Evolutionary conservation across 257 asterid species (phyloP).

Genomic region (Nicotiana noctiflora): DNA sequence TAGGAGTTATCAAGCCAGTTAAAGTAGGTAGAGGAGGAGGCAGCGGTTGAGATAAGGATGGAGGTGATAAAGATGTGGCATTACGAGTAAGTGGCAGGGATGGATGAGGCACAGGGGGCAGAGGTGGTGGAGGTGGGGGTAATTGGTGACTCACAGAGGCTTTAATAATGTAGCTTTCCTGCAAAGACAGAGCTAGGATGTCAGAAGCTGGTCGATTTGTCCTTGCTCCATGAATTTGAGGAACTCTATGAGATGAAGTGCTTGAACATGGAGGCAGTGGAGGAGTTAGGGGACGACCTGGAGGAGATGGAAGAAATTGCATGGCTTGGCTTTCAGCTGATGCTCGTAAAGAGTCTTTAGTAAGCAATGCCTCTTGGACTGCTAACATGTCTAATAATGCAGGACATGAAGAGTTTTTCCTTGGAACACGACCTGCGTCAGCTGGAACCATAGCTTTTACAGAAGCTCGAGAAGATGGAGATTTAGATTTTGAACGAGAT

Average conservation of each 20-base stretch:
- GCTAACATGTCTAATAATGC: constrained; percentile 39
- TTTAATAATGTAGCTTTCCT: not conserved
- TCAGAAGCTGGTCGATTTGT: not conserved
- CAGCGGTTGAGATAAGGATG: not conserved
- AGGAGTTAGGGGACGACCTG: not conserved
- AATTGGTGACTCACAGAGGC: constrained; percentile 11
- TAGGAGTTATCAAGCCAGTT: not conserved
- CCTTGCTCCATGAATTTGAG: constrained; percentile 3
- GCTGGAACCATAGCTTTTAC: constrained; percentile 33
- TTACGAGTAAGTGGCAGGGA: not conserved
- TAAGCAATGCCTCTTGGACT: constrained; percentile 19
- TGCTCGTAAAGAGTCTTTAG: constrained; percentile 20
- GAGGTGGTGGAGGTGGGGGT: constrained; percentile 17
- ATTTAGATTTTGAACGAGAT: constrained; percentile 48
- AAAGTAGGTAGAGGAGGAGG: constrained; percentile 3
- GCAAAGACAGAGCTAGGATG: not conserved
- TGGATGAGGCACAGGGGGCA: not conserved
- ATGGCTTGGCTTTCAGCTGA: constrained; percentile 1
- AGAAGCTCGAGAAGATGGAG: constrained; percentile 38
- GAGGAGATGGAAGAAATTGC: constrained; percentile 1
- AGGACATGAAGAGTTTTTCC: constrained; percentile 41
- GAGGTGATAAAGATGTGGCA: not conserved
- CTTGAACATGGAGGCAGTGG: constrained; percentile 2
- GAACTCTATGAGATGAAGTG: constrained; percentile 6
- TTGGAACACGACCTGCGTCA: constrained; percentile 27